phyloP scores from a whole-genome alignment of 805 yeast genomes.

The Ogataea zsoltii region DNA sequence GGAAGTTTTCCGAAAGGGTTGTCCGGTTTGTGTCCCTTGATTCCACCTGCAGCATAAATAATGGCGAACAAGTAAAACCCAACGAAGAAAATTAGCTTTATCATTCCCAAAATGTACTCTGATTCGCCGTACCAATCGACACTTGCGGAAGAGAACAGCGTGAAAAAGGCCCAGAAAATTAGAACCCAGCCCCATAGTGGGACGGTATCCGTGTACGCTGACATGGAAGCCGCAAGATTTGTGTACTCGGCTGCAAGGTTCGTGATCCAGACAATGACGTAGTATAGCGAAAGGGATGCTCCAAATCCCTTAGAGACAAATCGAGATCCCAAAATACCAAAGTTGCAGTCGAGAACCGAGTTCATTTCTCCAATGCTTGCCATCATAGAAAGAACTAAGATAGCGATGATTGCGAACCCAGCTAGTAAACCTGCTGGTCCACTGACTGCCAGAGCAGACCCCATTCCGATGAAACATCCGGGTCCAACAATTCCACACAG shows the following conservation, averaged over 20 bases:
- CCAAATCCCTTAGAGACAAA: conserved; percentile 58
- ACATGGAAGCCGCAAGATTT: conserved; percentile 49
- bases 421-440: conserved; percentile 52
- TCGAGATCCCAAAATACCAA: conserved; percentile 51
- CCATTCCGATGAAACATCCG: conserved; percentile 50
- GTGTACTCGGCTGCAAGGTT: conserved; percentile 57
- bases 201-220: conserved; percentile 50
- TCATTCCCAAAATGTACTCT: conserved; percentile 53
- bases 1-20: conserved; percentile 36
- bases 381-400: conserved; percentile 56
- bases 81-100: conserved; percentile 47
- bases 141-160: conserved; percentile 50
- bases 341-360: conserved; percentile 53
- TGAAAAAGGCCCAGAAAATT: conserved; percentile 52
- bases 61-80: conserved; percentile 55
- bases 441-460: conserved; percentile 46
- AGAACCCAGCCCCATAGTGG: conserved; percentile 60
- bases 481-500: conserved; percentile 63
- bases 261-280: conserved; percentile 57
- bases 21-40: conserved; percentile 23
- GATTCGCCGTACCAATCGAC: conserved; percentile 58
- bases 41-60: conserved; percentile 44
- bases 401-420: conserved; percentile 54
- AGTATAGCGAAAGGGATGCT: conserved; percentile 53
- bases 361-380: conserved; percentile 51